A percentile compares a stretch with the other conserved stretches of the same genome.
These are phyloP conservation scores for Pestalotiopsis fici DNA, from an alignment of 2,329 filamentous ascomycete species.

Conservation along the genomic window DNA sequence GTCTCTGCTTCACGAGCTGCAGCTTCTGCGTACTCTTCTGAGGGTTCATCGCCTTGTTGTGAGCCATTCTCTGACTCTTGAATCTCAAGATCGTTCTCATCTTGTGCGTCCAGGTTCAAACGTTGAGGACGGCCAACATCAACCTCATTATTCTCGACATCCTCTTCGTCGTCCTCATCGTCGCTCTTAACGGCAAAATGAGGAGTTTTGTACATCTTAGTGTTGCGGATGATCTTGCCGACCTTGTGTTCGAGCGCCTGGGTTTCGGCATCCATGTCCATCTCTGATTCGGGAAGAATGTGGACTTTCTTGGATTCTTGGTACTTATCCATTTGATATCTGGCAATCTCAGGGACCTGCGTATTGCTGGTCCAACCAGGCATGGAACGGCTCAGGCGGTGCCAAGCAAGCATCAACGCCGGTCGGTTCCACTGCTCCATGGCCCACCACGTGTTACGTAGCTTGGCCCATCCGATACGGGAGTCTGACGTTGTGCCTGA, in stretches of 20 bases:
- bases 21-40: not conserved
- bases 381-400: conserved; percentile 23
- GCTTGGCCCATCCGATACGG: conserved; percentile 30
- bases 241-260: conserved; percentile 24
- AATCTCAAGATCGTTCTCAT: conserved; percentile 6
- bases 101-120: not conserved
- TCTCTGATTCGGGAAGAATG: conserved; percentile 18
- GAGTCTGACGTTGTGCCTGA: conserved; percentile 20
- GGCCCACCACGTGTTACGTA: conserved; percentile 12
- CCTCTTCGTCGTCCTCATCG: conserved; percentile 20
- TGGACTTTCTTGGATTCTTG: conserved; percentile 20
- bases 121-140: not conserved
- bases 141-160: conserved; percentile 16
- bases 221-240: conserved; percentile 18
- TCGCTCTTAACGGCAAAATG: conserved; percentile 18
- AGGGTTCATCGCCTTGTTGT: not conserved
- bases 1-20: not conserved
- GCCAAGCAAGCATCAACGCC: conserved; percentile 29
- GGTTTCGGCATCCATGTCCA: conserved; percentile 24
- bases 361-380: conserved; percentile 20
- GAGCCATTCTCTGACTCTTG: conserved; percentile 21
- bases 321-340: conserved; percentile 20
- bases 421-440: conserved; percentile 21
- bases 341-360: conserved; percentile 22
- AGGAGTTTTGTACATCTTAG: conserved; percentile 16